A percentile compares a stretch with the other conserved stretches of the same genome.
phyloP scores from a whole-genome alignment of 2,329 filamentous ascomycete species.

The Lachnellula arida region DNA sequence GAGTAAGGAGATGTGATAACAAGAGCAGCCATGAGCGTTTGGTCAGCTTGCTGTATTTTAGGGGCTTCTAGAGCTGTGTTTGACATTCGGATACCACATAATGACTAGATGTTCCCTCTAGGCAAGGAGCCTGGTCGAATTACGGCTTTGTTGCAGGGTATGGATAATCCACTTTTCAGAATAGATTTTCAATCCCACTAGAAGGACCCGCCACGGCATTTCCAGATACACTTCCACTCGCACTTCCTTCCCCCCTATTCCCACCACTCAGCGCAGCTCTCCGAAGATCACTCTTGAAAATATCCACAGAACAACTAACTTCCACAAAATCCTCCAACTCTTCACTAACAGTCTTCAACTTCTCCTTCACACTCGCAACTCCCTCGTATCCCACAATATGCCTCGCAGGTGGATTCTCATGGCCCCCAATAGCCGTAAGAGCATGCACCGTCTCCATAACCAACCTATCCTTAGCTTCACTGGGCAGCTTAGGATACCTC shows the following conservation, averaged over 20 bases:
- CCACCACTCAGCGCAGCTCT: slow-evolving; percentile 23
- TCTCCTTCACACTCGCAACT: slow-evolving; percentile 84
- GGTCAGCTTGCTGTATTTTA: too few species aligned
- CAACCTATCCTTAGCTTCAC: slow-evolving; percentile 63
- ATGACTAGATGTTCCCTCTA: too few species aligned
- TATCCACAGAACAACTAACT: slow-evolving; percentile 53
- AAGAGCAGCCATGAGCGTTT: too few species aligned
- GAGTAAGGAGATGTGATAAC: too few species aligned
- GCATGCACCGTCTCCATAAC: slow-evolving; percentile 89
- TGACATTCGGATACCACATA: too few species aligned
- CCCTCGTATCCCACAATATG: slow-evolving; percentile 94
- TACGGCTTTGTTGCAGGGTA: too few species aligned
- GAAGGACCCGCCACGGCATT: background rate
- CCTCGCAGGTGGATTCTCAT: slow-evolving; percentile 89
- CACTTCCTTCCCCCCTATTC: slow-evolving; percentile 13
- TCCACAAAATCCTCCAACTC: slow-evolving; percentile 96
- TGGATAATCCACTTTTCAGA: too few species aligned
- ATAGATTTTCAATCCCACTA: too few species aligned
- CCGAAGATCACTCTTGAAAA: slow-evolving; percentile 30
- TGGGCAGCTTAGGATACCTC: slow-evolving; percentile 70
- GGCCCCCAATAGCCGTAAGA: slow-evolving; percentile 84
- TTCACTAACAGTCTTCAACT: slow-evolving; percentile 92
- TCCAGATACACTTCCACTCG: background rate
- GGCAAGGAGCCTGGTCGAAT: background rate
- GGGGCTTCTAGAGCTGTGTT: too few species aligned